Evolutionary conservation across 257 asterid species (phyloP).

Genomic region (Gynochthodes officinalis): DNA sequence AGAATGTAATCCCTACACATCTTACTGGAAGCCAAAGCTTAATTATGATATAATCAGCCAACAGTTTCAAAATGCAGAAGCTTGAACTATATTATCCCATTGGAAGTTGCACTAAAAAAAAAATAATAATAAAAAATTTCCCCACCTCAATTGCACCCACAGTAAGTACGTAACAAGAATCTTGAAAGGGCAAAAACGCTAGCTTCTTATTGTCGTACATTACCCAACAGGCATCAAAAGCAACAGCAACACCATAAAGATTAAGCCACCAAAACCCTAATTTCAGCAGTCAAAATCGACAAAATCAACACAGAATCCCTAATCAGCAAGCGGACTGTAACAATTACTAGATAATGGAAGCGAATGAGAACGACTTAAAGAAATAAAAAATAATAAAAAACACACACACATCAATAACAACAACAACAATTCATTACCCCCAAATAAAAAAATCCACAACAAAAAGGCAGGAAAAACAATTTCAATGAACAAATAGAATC

Average conservation of each 20-base stretch:
- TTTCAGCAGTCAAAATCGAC: not conserved
- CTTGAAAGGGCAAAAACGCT: not conserved
- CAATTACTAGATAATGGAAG: not conserved
- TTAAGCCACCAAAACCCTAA: not conserved
- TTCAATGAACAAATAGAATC: not conserved
- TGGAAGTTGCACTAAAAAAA: too few species aligned
- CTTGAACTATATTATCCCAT: too few species aligned
- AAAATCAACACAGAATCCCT: not conserved
- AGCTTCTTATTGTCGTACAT: too few species aligned
- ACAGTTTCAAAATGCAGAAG: too few species aligned
- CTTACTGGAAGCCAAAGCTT: too few species aligned
- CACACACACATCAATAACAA: not conserved
- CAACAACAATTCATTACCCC: too few species aligned
- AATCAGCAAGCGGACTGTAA: not conserved
- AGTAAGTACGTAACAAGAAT: not conserved
- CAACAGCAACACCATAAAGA: not conserved
- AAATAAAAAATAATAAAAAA: too few species aligned
- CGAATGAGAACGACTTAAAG: not conserved
- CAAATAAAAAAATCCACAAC: not conserved
- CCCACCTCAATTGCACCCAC: not conserved
- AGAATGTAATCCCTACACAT: too few species aligned
- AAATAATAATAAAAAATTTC: too few species aligned
- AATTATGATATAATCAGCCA: too few species aligned
- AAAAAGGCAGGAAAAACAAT: not conserved
- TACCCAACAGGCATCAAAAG: not conserved